Base-by-base conservation (phyloP, 1,284 basidiomycete species). In the Cerioporus squamosus region DNA sequence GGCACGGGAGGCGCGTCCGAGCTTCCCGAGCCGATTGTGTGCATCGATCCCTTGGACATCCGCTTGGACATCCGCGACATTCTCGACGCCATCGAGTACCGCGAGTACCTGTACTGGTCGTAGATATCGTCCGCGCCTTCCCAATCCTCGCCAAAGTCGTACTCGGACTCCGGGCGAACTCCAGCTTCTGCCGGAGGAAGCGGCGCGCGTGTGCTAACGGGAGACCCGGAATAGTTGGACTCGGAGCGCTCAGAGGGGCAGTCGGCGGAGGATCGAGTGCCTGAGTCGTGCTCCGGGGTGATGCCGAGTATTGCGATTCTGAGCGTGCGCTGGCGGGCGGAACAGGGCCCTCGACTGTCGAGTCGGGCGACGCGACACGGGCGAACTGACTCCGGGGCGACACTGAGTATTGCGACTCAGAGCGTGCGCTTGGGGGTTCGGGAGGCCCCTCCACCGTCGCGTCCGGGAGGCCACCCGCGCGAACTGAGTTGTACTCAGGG, bases 41-140 rank as follows among this genome's bases (percentile, higher is more conserved):
- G 60, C 54, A 70, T 62, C 3, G 72, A 74, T 2, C 67, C 68
- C 51, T 69, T 69, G 5, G 73, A 72, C 31, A 75, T 74, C 22
- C 64, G 69, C 20, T 68, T 68, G 4, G 73, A 72, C 31, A 75
- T 74, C 22, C 64, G 69, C 20, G 72, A 75, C 66, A 67, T 67
- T 62, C 75, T 77, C 47, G 78, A 80, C 2, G 76, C 72, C 59
- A 84, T 75, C 0, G 87, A 89, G 55, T 80, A 80, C 7, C 86
- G 76, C 7, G 87, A 89, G 65, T 90, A 91, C 2, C 87, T 81
- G 66, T 91, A 91, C 61, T 87, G 81, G 67, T 91, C 88, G 64
- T 90, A 91, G 51, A 91, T 89, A 63, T 89, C 86, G 5, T 76
- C 77, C 14, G 81, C 82, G 33, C 82, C 84, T 55, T 88, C 85